A percentile compares a stretch with the other conserved stretches of the same genome.
phyloP scores from a whole-genome alignment of 257 asterid genomes.

The Marsdenia floribunda region DNA sequence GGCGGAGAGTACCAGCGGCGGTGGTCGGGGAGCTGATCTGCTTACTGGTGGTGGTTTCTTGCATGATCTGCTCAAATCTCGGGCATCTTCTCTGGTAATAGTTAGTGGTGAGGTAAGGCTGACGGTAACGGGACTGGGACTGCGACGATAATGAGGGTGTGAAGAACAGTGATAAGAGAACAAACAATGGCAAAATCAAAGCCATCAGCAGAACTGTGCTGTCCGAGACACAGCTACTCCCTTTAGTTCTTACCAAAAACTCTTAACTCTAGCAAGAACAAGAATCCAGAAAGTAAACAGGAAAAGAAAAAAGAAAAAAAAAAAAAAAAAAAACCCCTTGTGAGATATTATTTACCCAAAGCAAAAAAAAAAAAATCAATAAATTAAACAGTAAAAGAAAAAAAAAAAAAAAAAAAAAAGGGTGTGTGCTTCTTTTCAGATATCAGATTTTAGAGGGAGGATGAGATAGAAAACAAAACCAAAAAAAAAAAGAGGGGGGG shows the following conservation, averaged over 20 bases:
- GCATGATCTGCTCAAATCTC: constrained; percentile 61
- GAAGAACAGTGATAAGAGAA: constrained; percentile 5
- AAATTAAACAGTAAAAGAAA: no score
- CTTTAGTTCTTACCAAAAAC: background rate
- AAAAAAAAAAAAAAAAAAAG: no score
- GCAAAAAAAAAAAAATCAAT: no score
- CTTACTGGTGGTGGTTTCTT: constrained; percentile 67
- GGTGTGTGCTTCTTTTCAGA: background rate
- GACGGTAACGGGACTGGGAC: constrained; percentile 3
- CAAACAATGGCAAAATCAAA: constrained; percentile 28
- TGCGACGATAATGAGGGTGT: constrained; percentile 29
- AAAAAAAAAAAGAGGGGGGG: background rate
- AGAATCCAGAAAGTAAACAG: background rate
- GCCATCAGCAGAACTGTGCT: background rate
- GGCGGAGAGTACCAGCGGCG: constrained; percentile 91
- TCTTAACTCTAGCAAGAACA: no score
- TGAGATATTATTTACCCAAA: no score
- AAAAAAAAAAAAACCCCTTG: no score
- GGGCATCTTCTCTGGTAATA: constrained; percentile 64
- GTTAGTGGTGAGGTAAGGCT: constrained; percentile 29
- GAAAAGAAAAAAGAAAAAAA: no score
- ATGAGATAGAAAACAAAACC: background rate
- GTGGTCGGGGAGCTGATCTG: constrained; percentile 95
- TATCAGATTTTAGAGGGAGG: constrained; percentile 4
- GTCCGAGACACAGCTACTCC: background rate